phyloP scores from a whole-genome alignment of 176 grass and related monocot genomes.

The Juncus effusus region DNA sequence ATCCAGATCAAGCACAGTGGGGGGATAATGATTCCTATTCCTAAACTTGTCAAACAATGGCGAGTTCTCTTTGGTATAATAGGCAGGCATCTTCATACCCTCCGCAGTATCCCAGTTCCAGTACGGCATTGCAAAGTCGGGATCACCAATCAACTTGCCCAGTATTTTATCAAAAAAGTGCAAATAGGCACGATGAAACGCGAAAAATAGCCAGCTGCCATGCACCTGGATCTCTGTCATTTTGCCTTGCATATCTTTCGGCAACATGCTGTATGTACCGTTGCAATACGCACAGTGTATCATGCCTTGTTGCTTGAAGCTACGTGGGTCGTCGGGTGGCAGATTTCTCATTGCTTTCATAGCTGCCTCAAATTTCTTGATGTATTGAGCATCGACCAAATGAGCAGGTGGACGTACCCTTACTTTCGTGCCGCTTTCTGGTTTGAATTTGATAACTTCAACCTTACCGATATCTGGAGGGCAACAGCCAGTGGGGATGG shows the following conservation, averaged over 20 bases:
- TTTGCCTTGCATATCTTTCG: no score
- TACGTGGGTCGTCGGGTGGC: constrained; percentile 24
- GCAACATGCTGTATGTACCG: not conserved
- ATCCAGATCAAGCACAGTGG: constrained; percentile 29
- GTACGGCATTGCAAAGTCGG: constrained; percentile 34
- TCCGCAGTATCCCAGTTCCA: constrained; percentile 46
- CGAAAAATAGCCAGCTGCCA: constrained; percentile 45
- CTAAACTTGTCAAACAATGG: constrained; percentile 31
- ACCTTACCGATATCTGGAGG: constrained; percentile 7
- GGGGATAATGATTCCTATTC: constrained; percentile 13
- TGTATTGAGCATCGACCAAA: constrained; percentile 10
- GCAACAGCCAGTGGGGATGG: constrained; percentile 35
- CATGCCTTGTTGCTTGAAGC: constrained; percentile 33
- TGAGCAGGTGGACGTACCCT: constrained; percentile 28
- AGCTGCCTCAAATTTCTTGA: constrained; percentile 21
- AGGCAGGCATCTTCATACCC: constrained; percentile 38
- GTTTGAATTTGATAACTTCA: constrained; percentile 29
- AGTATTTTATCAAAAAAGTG: constrained; percentile 53
- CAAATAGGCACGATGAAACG: constrained; percentile 50
- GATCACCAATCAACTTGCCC: constrained; percentile 50
- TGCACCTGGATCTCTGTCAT: constrained; percentile 38
- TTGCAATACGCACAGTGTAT: constrained; percentile 45
- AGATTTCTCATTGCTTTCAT: constrained; percentile 22
- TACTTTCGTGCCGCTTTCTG: not conserved
- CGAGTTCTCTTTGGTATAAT: constrained; percentile 31